phyloP scores from a whole-genome alignment of 116 monocot species.

The Iris pallida region DNA sequence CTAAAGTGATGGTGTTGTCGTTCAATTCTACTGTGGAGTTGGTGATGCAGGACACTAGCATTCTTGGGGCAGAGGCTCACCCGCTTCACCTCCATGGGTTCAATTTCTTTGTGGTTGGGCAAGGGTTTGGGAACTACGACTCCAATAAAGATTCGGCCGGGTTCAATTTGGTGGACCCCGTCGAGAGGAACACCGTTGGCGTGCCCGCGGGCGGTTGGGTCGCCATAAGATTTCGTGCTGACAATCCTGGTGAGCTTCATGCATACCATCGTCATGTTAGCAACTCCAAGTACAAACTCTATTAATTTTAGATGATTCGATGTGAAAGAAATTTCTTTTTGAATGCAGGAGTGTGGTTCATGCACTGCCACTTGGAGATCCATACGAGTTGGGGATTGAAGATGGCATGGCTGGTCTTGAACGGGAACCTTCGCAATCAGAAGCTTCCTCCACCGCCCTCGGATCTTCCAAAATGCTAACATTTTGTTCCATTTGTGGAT shows the following conservation, averaged over 20 bases:
- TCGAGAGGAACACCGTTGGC: conserved; percentile 31
- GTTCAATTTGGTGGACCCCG: conserved; percentile 31
- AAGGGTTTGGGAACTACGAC: conserved; percentile 30
- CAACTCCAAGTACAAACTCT: background rate
- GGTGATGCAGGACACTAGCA: conserved; percentile 36
- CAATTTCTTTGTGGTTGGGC: conserved; percentile 33
- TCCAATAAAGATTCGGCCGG: conserved; percentile 11
- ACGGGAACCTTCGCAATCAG: conserved; percentile 27
- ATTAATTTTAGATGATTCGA: too few species aligned
- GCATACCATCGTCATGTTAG: background rate
- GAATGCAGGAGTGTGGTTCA: conserved; percentile 39
- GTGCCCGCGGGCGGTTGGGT: conserved; percentile 38
- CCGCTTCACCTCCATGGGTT: conserved; percentile 32
- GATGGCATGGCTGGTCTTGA: conserved; percentile 40
- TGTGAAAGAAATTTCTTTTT: too few species aligned
- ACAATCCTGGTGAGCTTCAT: conserved; percentile 24
- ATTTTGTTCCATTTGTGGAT: background rate
- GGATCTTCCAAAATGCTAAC: conserved; percentile 41
- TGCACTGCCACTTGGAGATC: conserved; percentile 50
- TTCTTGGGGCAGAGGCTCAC: conserved; percentile 28
- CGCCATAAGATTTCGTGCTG: conserved; percentile 30
- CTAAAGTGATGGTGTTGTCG: conserved; percentile 18
- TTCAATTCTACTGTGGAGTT: conserved; percentile 34
- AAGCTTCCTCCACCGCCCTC: conserved; percentile 44
- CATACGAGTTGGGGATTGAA: conserved; percentile 48